Conservation (phyloP, 2,329 filamentous ascomycete genomes). For the Aspergillus cejpii region DNA sequence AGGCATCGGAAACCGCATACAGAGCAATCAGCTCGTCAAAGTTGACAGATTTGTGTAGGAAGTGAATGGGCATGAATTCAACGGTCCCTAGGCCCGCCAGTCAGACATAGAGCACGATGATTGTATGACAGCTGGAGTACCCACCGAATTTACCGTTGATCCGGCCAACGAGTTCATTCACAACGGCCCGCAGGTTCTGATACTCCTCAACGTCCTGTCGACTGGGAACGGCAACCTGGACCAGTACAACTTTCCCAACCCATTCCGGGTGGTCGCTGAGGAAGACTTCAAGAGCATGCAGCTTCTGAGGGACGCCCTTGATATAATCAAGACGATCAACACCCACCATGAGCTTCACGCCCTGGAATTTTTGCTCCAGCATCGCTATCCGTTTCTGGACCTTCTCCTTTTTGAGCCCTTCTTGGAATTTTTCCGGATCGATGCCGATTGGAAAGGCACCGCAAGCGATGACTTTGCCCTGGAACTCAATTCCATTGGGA, state of each 20-base stretch:
- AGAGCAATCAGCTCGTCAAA: conserved; percentile 89
- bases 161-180: conserved; percentile 91
- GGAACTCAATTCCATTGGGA: conserved; percentile 86
- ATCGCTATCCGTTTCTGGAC: conserved; percentile 82
- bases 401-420: conserved; percentile 75
- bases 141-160: conserved; percentile 90
- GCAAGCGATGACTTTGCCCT: conserved; percentile 80
- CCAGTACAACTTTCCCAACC: conserved; percentile 94
- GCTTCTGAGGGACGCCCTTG: conserved; percentile 95
- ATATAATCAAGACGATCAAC: conserved; percentile 97
- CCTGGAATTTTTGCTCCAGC: conserved; percentile 84
- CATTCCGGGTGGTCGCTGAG: conserved; percentile 94
- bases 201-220: conserved; percentile 97
- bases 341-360: conserved; percentile 92
- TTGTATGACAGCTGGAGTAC: conserved; percentile 11
- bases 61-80: conserved; percentile 97
- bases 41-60: conserved; percentile 85
- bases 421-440: conserved; percentile 91
- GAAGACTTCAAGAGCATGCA: conserved; percentile 94
- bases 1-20: conserved; percentile 82
- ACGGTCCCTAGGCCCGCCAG: conserved; percentile 56
- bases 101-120: background rate
- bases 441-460: conserved; percentile 97
- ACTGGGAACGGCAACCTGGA: conserved; percentile 92
- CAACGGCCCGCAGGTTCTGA: conserved; percentile 87